Evolutionary conservation across 1,284 basidiomycete genomes (phyloP), one percentile per base, ranked within the genome.

Genomic region (Phlebopus sp.): DNA sequence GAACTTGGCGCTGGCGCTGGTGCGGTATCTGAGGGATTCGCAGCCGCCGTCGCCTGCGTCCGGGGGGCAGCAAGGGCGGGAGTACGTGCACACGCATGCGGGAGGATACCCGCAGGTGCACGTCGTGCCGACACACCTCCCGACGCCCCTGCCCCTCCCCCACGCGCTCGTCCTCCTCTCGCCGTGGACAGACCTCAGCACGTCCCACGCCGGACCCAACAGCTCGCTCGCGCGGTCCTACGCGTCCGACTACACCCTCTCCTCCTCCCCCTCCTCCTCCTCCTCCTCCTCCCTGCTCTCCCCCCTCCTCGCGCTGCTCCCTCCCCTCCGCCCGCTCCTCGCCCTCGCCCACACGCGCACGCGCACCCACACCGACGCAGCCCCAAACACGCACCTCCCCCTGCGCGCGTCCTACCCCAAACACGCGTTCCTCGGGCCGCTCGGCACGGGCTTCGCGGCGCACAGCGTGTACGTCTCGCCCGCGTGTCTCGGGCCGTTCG

Each of bases 1-100:
- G 0, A 77, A 82, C 53, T 67, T 85, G 6, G 77, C 76, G 0
- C 56, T 81, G 6, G 76, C 78, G 2, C 56, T 77, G 23, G 55
- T 63, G 5, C 67, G 71, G 0, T 77, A 76, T 55, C 52, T 77
- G 15, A 54, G 69, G 29, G 59, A 67, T 41, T 50, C 63, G 18
- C n/a, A n/a, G n/a, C n/a, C n/a, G n/a, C n/a, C n/a, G n/a, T n/a
- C n/a, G n/a, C n/a, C n/a, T n/a, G n/a, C n/a, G n/a, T n/a, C n/a
- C n/a, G n/a, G n/a, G n/a, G n/a, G n/a, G n/a, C n/a, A n/a, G n/a
- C n/a, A n/a, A n/a, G n/a, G n/a, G n/a, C n/a, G n/a, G n/a, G n/a
- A n/a, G n/a, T n/a, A n/a, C n/a, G n/a, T n/a, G n/a, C n/a, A n/a
- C n/a, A n/a, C n/a, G n/a, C n/a, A n/a, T n/a, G n/a, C n/a, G n/a